Evolutionary conservation across 2,329 filamentous ascomycete genomes (phyloP).

Genomic region (Cyclaneusma minus): DNA sequence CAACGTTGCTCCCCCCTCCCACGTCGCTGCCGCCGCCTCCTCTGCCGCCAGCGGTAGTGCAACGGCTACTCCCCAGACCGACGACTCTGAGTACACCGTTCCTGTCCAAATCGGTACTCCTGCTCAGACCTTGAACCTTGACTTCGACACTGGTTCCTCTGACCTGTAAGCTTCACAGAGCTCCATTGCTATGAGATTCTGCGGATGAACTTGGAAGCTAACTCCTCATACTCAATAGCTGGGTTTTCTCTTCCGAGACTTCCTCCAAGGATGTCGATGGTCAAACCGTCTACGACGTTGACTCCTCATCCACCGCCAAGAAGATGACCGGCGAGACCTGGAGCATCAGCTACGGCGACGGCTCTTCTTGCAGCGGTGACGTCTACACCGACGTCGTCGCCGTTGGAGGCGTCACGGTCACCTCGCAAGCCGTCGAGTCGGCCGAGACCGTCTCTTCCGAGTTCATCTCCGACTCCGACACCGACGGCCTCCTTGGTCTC

Average conservation of each 20-base stretch:
- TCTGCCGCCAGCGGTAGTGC: slow-evolving; percentile 7
- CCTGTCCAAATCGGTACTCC: slow-evolving; percentile 3
- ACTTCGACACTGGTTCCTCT: slow-evolving; percentile 4
- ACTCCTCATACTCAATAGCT: slow-evolving; percentile 20
- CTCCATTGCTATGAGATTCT: too few relatives aligned
- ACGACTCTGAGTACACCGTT: slow-evolving; percentile 2
- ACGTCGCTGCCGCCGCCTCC: slow-evolving; percentile 13
- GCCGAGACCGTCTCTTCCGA: slow-evolving; percentile 7
- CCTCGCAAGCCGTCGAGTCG: slow-evolving; percentile 9
- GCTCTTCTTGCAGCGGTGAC: slow-evolving; percentile 10
- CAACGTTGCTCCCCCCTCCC: slow-evolving; percentile 17
- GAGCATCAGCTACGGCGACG: slow-evolving; percentile 17
- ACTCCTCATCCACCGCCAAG: slow-evolving; percentile 5
- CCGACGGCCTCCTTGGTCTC: slow-evolving; percentile 46
- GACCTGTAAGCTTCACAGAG: slow-evolving; percentile 3
- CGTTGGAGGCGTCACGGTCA: slow-evolving; percentile 7
- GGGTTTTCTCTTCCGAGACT: slow-evolving; percentile 12
- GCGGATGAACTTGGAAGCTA: slow-evolving; percentile 2
- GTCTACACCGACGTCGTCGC: slow-evolving; percentile 9
- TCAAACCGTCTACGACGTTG: slow-evolving; percentile 9
- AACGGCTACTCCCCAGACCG: slow-evolving; percentile 2
- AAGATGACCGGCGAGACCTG: slow-evolving; percentile 8
- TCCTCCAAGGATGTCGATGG: slow-evolving; percentile 7
- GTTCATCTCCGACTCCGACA: slow-evolving; percentile 13
- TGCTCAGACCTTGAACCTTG: slow-evolving; percentile 3